phyloP scores from a whole-genome alignment of 176 grass and related monocot species.

The Calamus simplicifolius region DNA sequence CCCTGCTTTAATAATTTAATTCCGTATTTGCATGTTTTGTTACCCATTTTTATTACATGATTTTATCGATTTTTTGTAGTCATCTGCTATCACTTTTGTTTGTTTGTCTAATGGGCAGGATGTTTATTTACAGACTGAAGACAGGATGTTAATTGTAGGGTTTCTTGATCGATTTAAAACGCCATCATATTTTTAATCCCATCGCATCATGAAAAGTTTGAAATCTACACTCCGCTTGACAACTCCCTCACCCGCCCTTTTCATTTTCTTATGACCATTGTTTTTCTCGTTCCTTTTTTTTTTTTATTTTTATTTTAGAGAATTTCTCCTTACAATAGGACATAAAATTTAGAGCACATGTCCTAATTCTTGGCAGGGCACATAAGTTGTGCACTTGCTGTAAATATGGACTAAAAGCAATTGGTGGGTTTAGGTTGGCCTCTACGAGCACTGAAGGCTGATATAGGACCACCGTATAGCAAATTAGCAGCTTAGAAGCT shows the following conservation, averaged over 20 bases:
- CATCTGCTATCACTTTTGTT: no score
- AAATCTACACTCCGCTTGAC: no score
- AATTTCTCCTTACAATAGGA: not conserved
- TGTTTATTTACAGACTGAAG: no score
- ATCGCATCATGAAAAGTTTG: no score
- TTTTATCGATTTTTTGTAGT: no score
- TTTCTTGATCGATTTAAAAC: no score
- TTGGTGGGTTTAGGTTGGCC: constrained; percentile 34
- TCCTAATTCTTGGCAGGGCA: constrained; percentile 42
- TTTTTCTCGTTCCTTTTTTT: not conserved
- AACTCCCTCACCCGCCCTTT: no score
- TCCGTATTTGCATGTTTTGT: not conserved
- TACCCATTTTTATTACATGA: not conserved
- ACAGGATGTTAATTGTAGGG: no score
- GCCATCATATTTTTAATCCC: no score
- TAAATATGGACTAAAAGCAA: constrained; percentile 46
- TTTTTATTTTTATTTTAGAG: not conserved
- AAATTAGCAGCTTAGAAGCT: not conserved
- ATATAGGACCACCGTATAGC: constrained; percentile 32
- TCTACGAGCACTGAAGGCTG: constrained; percentile 12
- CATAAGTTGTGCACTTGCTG: constrained; percentile 27
- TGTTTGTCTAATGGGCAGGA: no score
- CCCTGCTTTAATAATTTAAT: not conserved
- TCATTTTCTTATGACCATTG: no score
- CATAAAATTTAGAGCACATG: constrained; percentile 5